A percentile compares a stretch with the other conserved stretches of the same genome.
phyloP scores from a whole-genome alignment of 2,329 filamentous ascomycete genomes.

The Tolypocladium pustulatum region DNA sequence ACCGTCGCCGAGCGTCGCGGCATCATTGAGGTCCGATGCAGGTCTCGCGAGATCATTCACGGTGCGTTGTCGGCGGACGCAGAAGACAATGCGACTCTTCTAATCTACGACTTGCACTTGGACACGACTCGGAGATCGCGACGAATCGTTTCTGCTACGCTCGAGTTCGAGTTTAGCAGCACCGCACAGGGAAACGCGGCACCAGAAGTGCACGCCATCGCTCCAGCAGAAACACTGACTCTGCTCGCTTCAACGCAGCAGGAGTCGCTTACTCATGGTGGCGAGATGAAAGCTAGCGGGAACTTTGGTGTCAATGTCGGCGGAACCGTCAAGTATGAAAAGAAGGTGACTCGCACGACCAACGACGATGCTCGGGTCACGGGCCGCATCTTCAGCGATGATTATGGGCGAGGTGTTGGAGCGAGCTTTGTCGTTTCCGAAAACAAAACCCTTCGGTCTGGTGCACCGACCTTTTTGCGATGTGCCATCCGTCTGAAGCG shows the following conservation, averaged over 20 bases:
- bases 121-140: background rate
- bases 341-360: background rate
- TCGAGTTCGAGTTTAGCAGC: background rate
- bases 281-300: background rate
- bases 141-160: background rate
- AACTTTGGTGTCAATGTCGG: background rate
- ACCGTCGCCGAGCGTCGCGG: background rate
- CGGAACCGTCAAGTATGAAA: background rate
- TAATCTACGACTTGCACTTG: background rate
- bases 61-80: background rate
- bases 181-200: background rate
- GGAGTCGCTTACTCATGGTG: background rate
- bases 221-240: background rate
- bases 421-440: background rate
- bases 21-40: background rate
- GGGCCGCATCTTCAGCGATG: background rate
- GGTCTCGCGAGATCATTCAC: background rate
- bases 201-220: background rate
- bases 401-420: background rate
- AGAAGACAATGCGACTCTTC: background rate
- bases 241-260: background rate
- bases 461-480: background rate
- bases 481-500: background rate
- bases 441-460: background rate
- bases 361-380: background rate